Conservation (phyloP, 148 eudicot species). For the Camellia japonica region DNA sequence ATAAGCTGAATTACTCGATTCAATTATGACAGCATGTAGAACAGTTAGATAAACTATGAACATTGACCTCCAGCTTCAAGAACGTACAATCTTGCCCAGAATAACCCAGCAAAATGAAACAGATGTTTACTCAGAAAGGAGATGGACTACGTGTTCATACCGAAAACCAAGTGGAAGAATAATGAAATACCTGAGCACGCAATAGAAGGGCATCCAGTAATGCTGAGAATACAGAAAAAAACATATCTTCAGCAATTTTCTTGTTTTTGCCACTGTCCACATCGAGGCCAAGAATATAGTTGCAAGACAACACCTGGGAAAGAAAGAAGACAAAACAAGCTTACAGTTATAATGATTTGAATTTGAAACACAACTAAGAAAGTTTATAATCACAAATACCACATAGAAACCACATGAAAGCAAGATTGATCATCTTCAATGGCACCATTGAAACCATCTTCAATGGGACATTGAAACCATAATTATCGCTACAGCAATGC, state of each 20-base stretch:
- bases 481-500: constrained; percentile 1
- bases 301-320: constrained; percentile 77
- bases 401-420: not conserved
- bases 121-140: not conserved
- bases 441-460: not conserved
- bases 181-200: constrained; percentile 76
- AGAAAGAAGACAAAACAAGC: constrained; percentile 12
- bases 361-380: not conserved
- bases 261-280: constrained; percentile 41
- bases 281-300: constrained; percentile 64
- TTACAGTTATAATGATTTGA: not conserved
- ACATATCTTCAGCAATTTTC: constrained; percentile 45
- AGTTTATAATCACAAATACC: not conserved
- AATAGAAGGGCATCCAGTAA: constrained; percentile 80
- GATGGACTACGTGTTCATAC: not conserved
- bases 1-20: not conserved
- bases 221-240: constrained; percentile 67
- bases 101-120: constrained; percentile 5
- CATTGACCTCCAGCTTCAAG: constrained; percentile 2
- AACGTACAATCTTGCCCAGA: not conserved
- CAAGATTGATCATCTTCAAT: not conserved
- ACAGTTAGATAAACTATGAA: not conserved
- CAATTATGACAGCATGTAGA: not conserved
- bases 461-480: not conserved
- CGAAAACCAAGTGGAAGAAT: not conserved